These are phyloP conservation scores for Setomelanomma holmii DNA, from an alignment of 2,329 filamentous ascomycete genomes.

Conservation along the genomic window DNA sequence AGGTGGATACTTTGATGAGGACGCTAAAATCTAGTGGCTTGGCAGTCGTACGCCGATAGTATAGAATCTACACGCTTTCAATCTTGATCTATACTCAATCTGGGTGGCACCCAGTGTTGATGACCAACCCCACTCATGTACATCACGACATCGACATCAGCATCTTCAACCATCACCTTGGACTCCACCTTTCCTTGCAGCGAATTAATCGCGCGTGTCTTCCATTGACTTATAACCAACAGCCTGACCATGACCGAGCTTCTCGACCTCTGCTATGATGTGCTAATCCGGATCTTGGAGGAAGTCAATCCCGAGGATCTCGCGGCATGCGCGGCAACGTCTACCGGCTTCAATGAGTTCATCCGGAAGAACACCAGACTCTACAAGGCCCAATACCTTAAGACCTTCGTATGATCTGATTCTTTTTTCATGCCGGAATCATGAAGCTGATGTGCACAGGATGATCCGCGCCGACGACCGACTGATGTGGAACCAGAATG, in stretches of 20 bases:
- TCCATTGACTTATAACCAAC: neutral
- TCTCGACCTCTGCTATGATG: conserved; percentile 46
- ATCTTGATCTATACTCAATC: too few relatives aligned
- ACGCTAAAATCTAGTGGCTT: too few relatives aligned
- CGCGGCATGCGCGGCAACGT: conserved; percentile 39
- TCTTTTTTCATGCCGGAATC: neutral
- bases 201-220: neutral
- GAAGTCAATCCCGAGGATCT: conserved; percentile 42
- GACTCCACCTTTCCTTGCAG: neutral
- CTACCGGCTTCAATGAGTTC: conserved; percentile 57
- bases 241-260: conserved; percentile 31
- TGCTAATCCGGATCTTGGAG: conserved; percentile 44
- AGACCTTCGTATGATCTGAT: conserved; percentile 57
- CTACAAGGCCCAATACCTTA: conserved; percentile 68
- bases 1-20: too few relatives aligned
- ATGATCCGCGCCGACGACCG: conserved; percentile 45
- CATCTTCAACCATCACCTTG: neutral
- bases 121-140: neutral
- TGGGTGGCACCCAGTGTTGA: too few relatives aligned
- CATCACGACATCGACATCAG: neutral
- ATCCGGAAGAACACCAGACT: conserved; percentile 66
- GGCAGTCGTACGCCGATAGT: too few relatives aligned
- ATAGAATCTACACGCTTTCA: too few relatives aligned
- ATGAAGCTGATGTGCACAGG: conserved; percentile 35
- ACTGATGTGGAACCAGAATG: conserved; percentile 39